Conservation (phyloP, 345 rosid genomes). For the Eutrema yunnanense region DNA sequence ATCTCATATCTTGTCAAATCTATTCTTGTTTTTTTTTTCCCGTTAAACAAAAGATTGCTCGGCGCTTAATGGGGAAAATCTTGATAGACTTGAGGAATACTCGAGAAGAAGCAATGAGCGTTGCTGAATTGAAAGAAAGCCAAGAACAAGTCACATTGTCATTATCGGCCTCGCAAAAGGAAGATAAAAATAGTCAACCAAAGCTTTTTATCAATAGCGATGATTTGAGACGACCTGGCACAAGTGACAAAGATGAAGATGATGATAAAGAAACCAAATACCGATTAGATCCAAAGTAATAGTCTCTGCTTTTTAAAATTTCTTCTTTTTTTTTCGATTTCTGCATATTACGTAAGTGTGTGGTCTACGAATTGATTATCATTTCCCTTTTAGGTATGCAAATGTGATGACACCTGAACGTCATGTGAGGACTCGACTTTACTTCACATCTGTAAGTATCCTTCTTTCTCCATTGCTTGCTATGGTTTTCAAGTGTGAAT, state of each 20-base stretch:
- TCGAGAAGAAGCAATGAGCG: constrained; percentile 89
- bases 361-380: neutral
- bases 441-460: constrained; percentile 90
- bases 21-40: neutral
- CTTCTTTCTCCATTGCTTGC: neutral
- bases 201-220: constrained; percentile 49
- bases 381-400: constrained; percentile 57
- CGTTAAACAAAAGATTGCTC: constrained; percentile 56
- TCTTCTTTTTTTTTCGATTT: neutral
- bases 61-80: constrained; percentile 92
- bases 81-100: constrained; percentile 96
- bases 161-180: constrained; percentile 36
- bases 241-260: constrained; percentile 90
- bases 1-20: neutral
- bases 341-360: neutral
- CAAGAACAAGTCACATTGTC: constrained; percentile 52
- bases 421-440: constrained; percentile 93
- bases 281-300: constrained; percentile 92
- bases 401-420: constrained; percentile 97
- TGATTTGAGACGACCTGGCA: constrained; percentile 56
- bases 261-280: constrained; percentile 94
- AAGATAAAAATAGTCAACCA: constrained; percentile 44
- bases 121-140: constrained; percentile 72
- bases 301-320: neutral
- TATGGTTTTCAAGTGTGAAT: neutral